Base-by-base conservation (phyloP, 805 yeast genomes). In the Maudiozyma serrabonitensis region DNA sequence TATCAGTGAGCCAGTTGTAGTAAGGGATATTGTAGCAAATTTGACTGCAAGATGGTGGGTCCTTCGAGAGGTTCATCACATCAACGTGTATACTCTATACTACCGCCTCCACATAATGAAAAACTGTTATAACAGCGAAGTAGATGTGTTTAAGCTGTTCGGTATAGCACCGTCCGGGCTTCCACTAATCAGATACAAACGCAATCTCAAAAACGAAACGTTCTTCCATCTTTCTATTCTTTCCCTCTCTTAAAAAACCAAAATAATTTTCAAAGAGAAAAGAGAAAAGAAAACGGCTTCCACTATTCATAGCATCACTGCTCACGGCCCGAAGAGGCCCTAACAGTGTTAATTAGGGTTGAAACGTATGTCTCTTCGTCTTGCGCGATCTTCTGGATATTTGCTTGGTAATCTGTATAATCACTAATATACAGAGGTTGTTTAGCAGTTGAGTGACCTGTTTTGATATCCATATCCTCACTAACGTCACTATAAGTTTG, bases 341-440 rank as follows among this genome's bases (percentile, higher is more conserved):
- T 54, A n/a, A 60, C 53, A 5, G 53, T 55, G 9, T 43, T 50
- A 13, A 55, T 54, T 54, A 61, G 50, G 18, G 51, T 49, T 18
- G 55, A 50, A 8, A 60, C 55, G 37, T 58, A 59, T 13, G 43
- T 43, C 23, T 54, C 54, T 39, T 60, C 64, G 3, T n/a, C 19
- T 3, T n/a, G 19, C 7, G 49, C 21, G 34, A 54, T 23, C 37
- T 23, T 21, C 39, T 45, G 15, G 35, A 53, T 34, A 41, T 50
- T 35, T 43, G 45, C 43, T 35, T 49, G 46, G 16, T 32, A 47
- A 5, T 53, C 51, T 0, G 49, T 37, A 28, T 51, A 53, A 31
- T 53, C 52, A 34, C 54, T 51, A 19, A 53, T 45, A 19, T 53
- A 53, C 7, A 47, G 31, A 9, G 56, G 52, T 31, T 43, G 16